These are phyloP conservation scores for Mallotus japonicus DNA, from an alignment of 441 rosid genomes.

Conservation along the genomic window DNA sequence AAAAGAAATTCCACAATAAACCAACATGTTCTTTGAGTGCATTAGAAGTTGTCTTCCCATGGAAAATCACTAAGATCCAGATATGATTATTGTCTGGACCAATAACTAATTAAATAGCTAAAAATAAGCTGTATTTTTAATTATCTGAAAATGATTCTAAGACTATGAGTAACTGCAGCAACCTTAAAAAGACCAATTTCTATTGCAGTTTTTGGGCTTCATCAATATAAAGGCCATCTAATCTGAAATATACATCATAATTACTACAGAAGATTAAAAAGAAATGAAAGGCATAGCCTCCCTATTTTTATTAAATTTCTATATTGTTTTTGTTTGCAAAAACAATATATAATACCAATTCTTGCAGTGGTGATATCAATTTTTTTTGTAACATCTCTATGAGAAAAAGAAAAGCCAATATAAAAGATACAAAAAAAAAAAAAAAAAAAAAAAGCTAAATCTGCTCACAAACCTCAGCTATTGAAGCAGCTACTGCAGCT, in stretches of 20 bases:
- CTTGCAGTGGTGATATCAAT: background rate
- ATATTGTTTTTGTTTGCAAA: background rate
- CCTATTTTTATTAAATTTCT: background rate
- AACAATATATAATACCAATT: background rate
- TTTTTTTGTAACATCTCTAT: background rate
- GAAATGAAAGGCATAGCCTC: background rate
- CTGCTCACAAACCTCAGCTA: slow-evolving; percentile 68
- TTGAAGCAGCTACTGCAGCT: slow-evolving; percentile 89
- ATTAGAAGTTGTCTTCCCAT: background rate
- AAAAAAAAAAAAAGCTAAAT: too few relatives aligned
- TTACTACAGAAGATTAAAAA: background rate
- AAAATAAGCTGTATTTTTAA: background rate
- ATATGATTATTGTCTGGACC: background rate
- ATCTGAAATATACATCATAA: background rate
- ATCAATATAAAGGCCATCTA: slow-evolving; percentile 3
- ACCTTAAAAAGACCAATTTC: background rate
- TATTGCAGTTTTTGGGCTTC: background rate
- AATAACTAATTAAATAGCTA: background rate
- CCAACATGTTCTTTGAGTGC: background rate
- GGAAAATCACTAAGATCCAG: background rate
- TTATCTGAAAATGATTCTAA: background rate
- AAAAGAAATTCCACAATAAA: background rate
- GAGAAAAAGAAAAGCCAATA: background rate
- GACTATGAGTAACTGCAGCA: background rate
- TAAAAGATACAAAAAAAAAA: background rate